Conservation (phyloP, 768 basidiomycete genomes). For the Pisolithus microcarpus region DNA sequence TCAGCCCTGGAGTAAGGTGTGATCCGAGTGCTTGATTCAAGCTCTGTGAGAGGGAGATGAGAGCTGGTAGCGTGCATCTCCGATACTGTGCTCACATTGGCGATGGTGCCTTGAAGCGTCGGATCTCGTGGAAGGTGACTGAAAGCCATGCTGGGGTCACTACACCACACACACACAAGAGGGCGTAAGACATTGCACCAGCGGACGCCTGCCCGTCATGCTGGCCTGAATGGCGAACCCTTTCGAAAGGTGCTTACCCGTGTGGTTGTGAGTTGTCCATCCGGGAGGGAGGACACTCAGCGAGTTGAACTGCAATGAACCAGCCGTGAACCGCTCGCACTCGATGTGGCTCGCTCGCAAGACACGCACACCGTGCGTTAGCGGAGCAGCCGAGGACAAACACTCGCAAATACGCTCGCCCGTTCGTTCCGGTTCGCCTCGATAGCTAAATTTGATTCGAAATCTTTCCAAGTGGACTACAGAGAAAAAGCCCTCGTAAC, state of each 20-base stretch:
- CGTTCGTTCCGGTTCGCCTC: conserved; percentile 17
- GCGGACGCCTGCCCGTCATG: not conserved
- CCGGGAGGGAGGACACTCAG: not conserved
- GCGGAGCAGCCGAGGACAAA: conserved; percentile 14
- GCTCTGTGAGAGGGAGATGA: conserved; percentile 32
- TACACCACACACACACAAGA: conserved; percentile 24
- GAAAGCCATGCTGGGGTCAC: conserved; percentile 57
- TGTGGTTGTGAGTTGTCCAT: conserved; percentile 30
- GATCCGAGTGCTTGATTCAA: conserved; percentile 54
- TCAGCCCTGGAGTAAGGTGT: conserved; percentile 38
- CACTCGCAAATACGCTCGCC: conserved; percentile 3
- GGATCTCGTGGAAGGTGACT: conserved; percentile 53
- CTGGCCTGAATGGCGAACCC: not conserved
- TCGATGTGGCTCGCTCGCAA: conserved; percentile 29
- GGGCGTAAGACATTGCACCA: conserved; percentile 10
- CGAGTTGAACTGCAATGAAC: conserved; percentile 34
- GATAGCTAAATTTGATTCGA: not conserved
- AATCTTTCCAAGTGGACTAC: too few relatives aligned
- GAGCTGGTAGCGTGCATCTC: conserved; percentile 21
- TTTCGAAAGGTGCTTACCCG: conserved; percentile 22
- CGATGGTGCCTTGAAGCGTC: conserved; percentile 36
- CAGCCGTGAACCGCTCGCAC: conserved; percentile 28
- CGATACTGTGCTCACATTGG: conserved; percentile 41
- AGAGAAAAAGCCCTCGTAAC: conserved; percentile 2
- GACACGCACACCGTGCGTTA: conserved; percentile 9